Percentiles rank a stretch among this genome's conserved stretches.
phyloP scores from a whole-genome alignment of 495 filamentous ascomycete genomes.

The Glutinoglossum americanum region DNA sequence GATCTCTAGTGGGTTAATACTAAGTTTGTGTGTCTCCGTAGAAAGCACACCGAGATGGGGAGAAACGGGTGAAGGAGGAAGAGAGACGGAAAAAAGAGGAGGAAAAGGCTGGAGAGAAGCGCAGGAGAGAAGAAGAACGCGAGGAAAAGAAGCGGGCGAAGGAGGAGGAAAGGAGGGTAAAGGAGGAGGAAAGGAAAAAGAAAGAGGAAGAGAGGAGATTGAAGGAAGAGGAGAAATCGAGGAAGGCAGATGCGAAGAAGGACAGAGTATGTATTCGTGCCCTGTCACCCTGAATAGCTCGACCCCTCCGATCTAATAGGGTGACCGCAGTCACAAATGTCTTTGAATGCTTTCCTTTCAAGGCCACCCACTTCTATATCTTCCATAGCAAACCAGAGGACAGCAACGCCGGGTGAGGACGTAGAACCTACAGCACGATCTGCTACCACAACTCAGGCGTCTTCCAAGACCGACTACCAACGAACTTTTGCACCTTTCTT shows the following conservation, averaged over 20 bases:
- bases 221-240: slow-evolving; percentile 39
- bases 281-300: not conserved
- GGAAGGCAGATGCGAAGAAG: slow-evolving; percentile 55
- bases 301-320: not conserved
- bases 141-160: not conserved
- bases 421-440: slow-evolving; percentile 9
- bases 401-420: slow-evolving; percentile 7
- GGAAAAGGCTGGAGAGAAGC: not conserved
- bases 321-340: slow-evolving; percentile 29
- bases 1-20: not conserved
- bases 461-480: slow-evolving; percentile 38
- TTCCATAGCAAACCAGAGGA: slow-evolving; percentile 9
- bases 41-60: slow-evolving; percentile 5
- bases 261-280: slow-evolving; percentile 31
- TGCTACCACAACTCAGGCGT: slow-evolving; percentile 11
- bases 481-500: slow-evolving; percentile 60
- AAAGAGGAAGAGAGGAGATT: not conserved
- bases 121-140: not conserved
- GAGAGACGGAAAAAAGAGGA: slow-evolving; percentile 1
- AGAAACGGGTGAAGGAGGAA: not conserved
- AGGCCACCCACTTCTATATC: slow-evolving; percentile 20
- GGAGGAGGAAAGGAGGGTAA: not conserved
- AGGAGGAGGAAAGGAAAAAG: not conserved
- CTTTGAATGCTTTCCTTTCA: slow-evolving; percentile 38
- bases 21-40: not conserved